Base-by-base conservation (phyloP, 331 rosid species). In the Rhamnella rubrinervis region DNA sequence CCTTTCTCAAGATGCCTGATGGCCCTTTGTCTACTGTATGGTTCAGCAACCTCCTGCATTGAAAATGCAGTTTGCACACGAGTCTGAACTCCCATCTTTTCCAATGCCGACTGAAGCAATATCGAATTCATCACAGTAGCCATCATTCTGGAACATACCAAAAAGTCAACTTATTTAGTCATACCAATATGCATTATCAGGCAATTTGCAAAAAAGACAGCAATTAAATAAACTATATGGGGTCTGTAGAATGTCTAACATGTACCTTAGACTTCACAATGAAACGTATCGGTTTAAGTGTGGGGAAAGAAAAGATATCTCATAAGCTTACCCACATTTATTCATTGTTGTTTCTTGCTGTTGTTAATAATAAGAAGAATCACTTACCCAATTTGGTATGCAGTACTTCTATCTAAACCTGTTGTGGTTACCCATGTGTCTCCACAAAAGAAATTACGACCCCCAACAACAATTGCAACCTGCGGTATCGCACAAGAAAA, bases 1-100 rank as follows among this genome's bases (percentile, higher is more conserved):
- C 99, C 96, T 80, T 95, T 95, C 76, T 89, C 96, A n/a, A 95
- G 92, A 95, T 95, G 97, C 73, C 99, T 86, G 76, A 91, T 89
- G 75, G 97, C 97, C 67, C 96, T 86, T 69, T 89, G 99, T 83
- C 97, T 78, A 75, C 72, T 89, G 83, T 95, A 91, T 46, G 93
- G 96, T 79, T 91, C 99, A 67, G 90, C 95, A 75, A 87, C 80
- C 79, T 91, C 99, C 37, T 79, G 96, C 95, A 89, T 85, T 39
- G 86, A 55, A 77, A 89, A 78, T 63, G 92, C 82, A 64, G 88
- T 83, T 83, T 95, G 97, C 28, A 95, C 95, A 64, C 91, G 96
- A 56, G 93, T 82, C 84, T 87, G 96, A 77, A 91, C 80, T 55
- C 96, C 96, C 87, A 91, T 72, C 85, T 95, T 95, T 87, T 89